These are phyloP conservation scores for Wallacemonas rigidus DNA, from an alignment of 208 protist genomes.

Conservation along the genomic window DNA sequence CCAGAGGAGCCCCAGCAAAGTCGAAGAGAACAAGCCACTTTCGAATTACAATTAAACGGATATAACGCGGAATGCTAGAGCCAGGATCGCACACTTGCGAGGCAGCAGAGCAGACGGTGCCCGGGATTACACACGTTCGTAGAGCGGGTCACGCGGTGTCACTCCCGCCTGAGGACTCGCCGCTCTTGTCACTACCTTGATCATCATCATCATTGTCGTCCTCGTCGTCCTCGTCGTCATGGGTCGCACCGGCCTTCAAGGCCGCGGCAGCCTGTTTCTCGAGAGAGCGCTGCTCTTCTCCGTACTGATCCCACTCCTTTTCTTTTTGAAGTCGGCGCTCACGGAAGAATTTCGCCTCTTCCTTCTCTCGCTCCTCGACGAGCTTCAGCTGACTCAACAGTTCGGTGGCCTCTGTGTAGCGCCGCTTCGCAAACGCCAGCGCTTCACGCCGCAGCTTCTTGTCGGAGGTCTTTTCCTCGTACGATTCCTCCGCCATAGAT, in stretches of 20 bases:
- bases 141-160: too few relatives aligned
- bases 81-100: too few relatives aligned
- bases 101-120: too few relatives aligned
- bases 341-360: conserved; percentile 75
- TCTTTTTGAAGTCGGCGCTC: conserved; percentile 75
- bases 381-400: conserved; percentile 76
- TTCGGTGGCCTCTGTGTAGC: conserved; percentile 70
- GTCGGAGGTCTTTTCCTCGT: conserved; percentile 35
- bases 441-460: conserved; percentile 40
- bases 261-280: conserved; percentile 18
- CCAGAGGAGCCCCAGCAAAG: too few relatives aligned
- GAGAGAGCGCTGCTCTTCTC: conserved; percentile 35
- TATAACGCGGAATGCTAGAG: too few relatives aligned
- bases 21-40: too few relatives aligned
- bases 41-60: too few relatives aligned
- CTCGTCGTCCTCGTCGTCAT: conserved; percentile 18
- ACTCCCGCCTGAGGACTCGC: too few relatives aligned
- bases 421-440: conserved; percentile 49
- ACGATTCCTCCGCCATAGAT: conserved; percentile 62
- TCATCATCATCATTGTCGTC: not conserved
- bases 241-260: not conserved
- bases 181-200: too few relatives aligned
- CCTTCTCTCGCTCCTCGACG: conserved; percentile 80
- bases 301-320: conserved; percentile 76
- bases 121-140: too few relatives aligned